Evolutionary conservation across 2,329 filamentous ascomycete genomes (phyloP).

Genomic region (Colletotrichum tropicale): DNA sequence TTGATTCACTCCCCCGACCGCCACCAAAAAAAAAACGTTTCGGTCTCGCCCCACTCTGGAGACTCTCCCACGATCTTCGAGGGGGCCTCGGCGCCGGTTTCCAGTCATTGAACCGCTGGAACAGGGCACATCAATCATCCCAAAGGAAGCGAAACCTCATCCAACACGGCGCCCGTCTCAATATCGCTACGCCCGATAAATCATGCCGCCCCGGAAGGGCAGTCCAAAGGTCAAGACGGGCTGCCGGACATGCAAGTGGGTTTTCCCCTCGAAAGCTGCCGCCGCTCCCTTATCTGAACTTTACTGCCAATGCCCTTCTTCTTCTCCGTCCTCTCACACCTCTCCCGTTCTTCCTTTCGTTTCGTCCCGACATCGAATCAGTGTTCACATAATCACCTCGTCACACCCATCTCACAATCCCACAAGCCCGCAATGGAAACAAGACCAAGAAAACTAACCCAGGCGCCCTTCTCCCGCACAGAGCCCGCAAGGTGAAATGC

Average conservation of each 20-base stretch:
- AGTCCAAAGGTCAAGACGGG: slow-evolving; percentile 48
- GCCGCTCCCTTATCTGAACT: background rate
- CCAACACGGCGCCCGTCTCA: background rate
- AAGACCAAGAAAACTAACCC: background rate
- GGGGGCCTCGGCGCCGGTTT: background rate
- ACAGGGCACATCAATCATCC: background rate
- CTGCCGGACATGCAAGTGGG: slow-evolving; percentile 61
- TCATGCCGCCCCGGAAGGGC: slow-evolving; percentile 14
- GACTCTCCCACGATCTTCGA: background rate
- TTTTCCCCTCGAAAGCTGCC: slow-evolving; percentile 17
- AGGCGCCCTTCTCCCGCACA: slow-evolving; percentile 25
- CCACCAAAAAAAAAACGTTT: background rate
- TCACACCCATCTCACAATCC: background rate
- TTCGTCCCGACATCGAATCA: background rate
- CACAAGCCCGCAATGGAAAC: background rate
- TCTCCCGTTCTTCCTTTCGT: background rate
- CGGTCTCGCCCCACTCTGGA: background rate
- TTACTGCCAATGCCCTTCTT: background rate
- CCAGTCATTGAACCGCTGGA: background rate
- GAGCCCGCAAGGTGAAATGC: slow-evolving; percentile 61
- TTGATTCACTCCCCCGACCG: background rate
- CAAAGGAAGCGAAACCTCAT: background rate
- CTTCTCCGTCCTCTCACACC: background rate
- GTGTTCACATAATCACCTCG: background rate
- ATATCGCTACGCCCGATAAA: background rate